A percentile compares a stretch with the other conserved stretches of the same genome.
Evolutionary conservation across 1,284 basidiomycete genomes (phyloP).

Genomic region (Retiboletus flavoniger): DNA sequence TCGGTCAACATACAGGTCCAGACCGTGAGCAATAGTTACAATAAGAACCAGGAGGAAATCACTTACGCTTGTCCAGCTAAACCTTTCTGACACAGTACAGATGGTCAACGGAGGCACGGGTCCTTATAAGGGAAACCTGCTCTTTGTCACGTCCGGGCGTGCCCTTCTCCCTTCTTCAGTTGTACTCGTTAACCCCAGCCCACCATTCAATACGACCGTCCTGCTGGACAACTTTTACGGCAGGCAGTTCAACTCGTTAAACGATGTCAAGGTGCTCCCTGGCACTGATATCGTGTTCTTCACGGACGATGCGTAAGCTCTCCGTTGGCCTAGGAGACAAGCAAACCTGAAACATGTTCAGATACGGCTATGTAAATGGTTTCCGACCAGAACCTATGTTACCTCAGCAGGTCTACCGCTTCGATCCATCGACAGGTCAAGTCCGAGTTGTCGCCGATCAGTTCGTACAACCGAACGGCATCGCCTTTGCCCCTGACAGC

Average conservation of each 20-base stretch:
- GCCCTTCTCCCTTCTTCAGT: conserved; percentile 62
- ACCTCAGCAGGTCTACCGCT: conserved; percentile 73
- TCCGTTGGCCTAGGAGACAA: no score
- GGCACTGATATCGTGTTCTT: conserved; percentile 63
- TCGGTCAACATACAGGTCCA: conserved; percentile 56
- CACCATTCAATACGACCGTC: conserved; percentile 63
- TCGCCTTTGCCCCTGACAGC: conserved; percentile 69
- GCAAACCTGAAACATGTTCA: conserved; percentile 22
- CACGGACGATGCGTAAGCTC: conserved; percentile 63
- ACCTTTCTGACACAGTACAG: conserved; percentile 48
- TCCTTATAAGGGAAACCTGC: conserved; percentile 58
- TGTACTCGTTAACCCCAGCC: conserved; percentile 60
- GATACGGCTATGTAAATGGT: conserved; percentile 61
- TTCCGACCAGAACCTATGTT: conserved; percentile 66
- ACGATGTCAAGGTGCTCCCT: conserved; percentile 75
- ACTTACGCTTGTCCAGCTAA: conserved; percentile 37
- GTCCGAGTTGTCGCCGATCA: conserved; percentile 72
- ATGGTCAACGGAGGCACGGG: conserved; percentile 80
- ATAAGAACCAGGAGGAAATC: background rate
- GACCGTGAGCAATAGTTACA: conserved; percentile 40
- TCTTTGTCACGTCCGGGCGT: conserved; percentile 69
- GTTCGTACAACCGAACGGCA: conserved; percentile 61
- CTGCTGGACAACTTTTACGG: conserved; percentile 72
- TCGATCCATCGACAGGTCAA: conserved; percentile 60
- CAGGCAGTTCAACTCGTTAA: conserved; percentile 78